A percentile compares a stretch with the other conserved stretches of the same genome.
These are phyloP conservation scores for Rhizopogon sp. DNA, from an alignment of 768 basidiomycete species.

Conservation along the genomic window DNA sequence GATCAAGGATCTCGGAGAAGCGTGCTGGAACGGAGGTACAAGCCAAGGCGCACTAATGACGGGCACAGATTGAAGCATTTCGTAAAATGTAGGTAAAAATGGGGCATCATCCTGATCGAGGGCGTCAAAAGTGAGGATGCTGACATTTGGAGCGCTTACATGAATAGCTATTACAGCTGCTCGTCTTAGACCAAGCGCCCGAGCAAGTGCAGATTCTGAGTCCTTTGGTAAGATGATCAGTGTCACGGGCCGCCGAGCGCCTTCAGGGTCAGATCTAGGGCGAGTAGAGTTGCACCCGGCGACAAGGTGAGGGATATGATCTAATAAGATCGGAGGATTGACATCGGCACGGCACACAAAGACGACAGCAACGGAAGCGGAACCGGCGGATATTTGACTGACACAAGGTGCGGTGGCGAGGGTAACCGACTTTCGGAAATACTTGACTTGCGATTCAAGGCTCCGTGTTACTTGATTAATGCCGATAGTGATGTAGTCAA, in stretches of 20 bases:
- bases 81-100: slow-evolving; percentile 26
- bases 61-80: slow-evolving; percentile 47
- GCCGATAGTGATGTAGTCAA: slow-evolving; percentile 54
- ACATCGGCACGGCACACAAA: slow-evolving; percentile 74
- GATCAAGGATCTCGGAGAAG: slow-evolving; percentile 32
- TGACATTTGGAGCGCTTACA: slow-evolving; percentile 37
- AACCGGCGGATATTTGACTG: neutral
- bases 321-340: slow-evolving; percentile 65
- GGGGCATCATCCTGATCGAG: slow-evolving; percentile 38
- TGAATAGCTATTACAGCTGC: slow-evolving; percentile 63
- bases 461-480: slow-evolving; percentile 77
- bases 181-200: slow-evolving; percentile 59
- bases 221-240: slow-evolving; percentile 64
- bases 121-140: neutral
- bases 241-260: slow-evolving; percentile 35
- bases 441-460: slow-evolving; percentile 54
- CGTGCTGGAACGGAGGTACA: slow-evolving; percentile 17
- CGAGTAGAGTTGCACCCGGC: slow-evolving; percentile 64
- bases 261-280: slow-evolving; percentile 2
- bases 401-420: neutral
- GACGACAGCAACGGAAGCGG: slow-evolving; percentile 33
- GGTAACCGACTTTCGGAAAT: slow-evolving; percentile 16
- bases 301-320: slow-evolving; percentile 72
- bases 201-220: slow-evolving; percentile 57
- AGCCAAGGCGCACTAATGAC: slow-evolving; percentile 65